phyloP scores from a whole-genome alignment of 805 yeast genomes.

The Cyberlindnera japonica region DNA sequence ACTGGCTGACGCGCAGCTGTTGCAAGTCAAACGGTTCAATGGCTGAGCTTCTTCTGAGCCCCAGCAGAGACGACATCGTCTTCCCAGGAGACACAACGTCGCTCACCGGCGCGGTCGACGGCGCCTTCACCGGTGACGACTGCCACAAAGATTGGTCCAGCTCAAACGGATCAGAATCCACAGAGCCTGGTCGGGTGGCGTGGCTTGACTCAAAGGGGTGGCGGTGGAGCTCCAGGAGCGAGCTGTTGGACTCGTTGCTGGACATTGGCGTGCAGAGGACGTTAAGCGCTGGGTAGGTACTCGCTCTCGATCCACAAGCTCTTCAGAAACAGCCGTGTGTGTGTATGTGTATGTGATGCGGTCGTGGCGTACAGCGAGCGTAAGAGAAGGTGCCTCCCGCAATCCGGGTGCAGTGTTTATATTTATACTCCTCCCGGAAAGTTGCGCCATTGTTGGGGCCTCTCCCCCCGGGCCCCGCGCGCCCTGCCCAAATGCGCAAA shows the following conservation, averaged over 20 bases:
- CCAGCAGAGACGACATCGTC: background rate
- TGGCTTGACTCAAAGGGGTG: too few species aligned
- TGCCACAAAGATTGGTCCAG: constrained; percentile 9
- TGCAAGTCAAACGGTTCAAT: constrained; percentile 12
- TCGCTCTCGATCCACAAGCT: too few species aligned
- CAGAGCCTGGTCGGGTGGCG: background rate
- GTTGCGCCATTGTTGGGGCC: constrained; percentile 7
- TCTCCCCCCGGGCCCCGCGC: background rate
- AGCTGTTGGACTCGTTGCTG: too few species aligned
- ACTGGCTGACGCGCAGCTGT: constrained; percentile 5
- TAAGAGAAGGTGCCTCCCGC: too few species aligned
- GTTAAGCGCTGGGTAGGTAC: too few species aligned
- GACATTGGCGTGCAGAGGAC: too few species aligned
- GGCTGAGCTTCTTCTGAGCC: constrained; percentile 19
- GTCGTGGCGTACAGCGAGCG: too few species aligned
- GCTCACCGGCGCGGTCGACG: background rate
- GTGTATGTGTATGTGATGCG: too few species aligned
- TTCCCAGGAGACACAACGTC: background rate
- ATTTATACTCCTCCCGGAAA: background rate
- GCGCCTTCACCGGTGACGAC: constrained; percentile 1
- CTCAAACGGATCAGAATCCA: constrained; percentile 7
- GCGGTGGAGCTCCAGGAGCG: too few species aligned
- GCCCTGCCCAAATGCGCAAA: background rate
- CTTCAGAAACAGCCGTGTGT: too few species aligned
- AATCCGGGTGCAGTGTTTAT: constrained; percentile 1